A percentile compares a stretch with the other conserved stretches of the same genome.
Evolutionary conservation across 805 yeast species (phyloP).

Genomic region (Wickerhamiella bombiphila): DNA sequence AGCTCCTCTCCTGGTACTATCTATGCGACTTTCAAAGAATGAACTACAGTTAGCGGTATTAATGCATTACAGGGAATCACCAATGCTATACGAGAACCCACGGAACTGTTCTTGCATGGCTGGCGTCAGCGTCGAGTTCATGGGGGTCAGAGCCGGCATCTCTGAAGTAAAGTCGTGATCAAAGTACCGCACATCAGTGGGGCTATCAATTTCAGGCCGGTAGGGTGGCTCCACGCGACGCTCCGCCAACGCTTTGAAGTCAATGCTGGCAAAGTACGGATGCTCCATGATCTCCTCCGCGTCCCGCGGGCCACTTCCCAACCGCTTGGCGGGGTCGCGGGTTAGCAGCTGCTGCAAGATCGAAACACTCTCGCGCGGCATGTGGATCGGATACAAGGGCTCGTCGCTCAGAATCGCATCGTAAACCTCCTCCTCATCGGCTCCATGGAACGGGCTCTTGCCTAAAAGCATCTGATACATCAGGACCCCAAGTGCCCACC

Average conservation of each 20-base stretch:
- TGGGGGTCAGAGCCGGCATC: slow-evolving; percentile 89
- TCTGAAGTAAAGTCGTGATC: slow-evolving; percentile 92
- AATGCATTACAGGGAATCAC: slow-evolving; percentile 19
- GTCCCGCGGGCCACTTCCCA: slow-evolving; percentile 79
- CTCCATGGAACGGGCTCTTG: slow-evolving; percentile 95
- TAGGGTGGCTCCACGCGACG: slow-evolving; percentile 75
- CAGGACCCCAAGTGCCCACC: slow-evolving; percentile 99
- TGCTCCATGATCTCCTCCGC: slow-evolving; percentile 92
- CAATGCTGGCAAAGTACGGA: slow-evolving; percentile 78
- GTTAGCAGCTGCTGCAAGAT: slow-evolving; percentile 81
- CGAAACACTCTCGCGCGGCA: slow-evolving; percentile 94
- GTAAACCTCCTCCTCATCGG: slow-evolving; percentile 91
- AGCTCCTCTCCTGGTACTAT: too few species aligned
- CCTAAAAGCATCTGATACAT: slow-evolving; percentile 92
- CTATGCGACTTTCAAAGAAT: too few species aligned
- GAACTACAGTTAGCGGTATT: too few species aligned
- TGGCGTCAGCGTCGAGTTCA: slow-evolving; percentile 71
- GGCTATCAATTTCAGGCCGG: slow-evolving; percentile 71
- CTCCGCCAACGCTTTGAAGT: slow-evolving; percentile 71
- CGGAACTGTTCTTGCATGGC: slow-evolving; percentile 92
- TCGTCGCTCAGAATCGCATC: slow-evolving; percentile 94
- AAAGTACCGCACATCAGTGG: slow-evolving; percentile 83
- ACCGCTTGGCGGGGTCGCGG: slow-evolving; percentile 69
- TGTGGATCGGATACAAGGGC: slow-evolving; percentile 89
- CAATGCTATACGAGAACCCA: slow-evolving; percentile 65